These are phyloP conservation scores for Trichoderma afroharzianum DNA, from an alignment of 2,329 filamentous ascomycete genomes.

Conservation along the genomic window DNA sequence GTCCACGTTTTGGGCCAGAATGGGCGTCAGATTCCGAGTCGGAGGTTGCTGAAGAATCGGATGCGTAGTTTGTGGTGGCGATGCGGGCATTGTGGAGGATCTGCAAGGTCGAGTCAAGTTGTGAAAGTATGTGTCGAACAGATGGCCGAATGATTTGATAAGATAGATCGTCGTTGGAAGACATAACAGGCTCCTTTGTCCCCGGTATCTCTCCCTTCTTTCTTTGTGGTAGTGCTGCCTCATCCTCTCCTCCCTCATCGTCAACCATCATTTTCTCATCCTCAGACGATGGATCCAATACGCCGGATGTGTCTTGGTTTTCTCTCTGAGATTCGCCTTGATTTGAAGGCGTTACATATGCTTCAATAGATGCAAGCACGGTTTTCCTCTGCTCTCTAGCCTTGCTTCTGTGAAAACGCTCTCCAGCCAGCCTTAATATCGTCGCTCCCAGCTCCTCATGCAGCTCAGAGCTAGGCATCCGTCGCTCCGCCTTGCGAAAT, in stretches of 20 bases:
- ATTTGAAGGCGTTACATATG: background rate
- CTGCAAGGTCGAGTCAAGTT: conserved; percentile 65
- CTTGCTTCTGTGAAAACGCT: conserved; percentile 47
- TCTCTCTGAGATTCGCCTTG: background rate
- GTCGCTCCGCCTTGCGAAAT: conserved; percentile 40
- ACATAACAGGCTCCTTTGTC: conserved; percentile 50
- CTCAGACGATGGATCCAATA: background rate
- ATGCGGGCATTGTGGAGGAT: conserved; percentile 66
- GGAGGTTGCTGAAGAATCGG: conserved; percentile 38
- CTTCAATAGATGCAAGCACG: conserved; percentile 13
- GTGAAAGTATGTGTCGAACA: conserved; percentile 65
- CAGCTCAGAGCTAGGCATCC: conserved; percentile 56
- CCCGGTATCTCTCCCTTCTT: conserved; percentile 7
- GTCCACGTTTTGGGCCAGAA: conserved; percentile 24
- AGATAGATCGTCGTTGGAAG: conserved; percentile 69
- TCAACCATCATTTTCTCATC: background rate
- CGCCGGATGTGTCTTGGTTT: background rate
- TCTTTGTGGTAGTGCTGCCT: background rate
- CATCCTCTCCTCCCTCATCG: conserved; percentile 17
- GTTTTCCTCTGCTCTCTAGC: conserved; percentile 18
- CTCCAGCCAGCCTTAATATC: conserved; percentile 64
- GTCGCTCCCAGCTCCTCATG: conserved; percentile 67
- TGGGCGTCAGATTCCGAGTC: conserved; percentile 35
- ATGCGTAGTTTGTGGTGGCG: conserved; percentile 40
- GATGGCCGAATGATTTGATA: conserved; percentile 62